Evolutionary conservation across 257 asterid species (phyloP), one percentile per base, ranked within the genome.

Genomic region (Ehretia macrophylla): DNA sequence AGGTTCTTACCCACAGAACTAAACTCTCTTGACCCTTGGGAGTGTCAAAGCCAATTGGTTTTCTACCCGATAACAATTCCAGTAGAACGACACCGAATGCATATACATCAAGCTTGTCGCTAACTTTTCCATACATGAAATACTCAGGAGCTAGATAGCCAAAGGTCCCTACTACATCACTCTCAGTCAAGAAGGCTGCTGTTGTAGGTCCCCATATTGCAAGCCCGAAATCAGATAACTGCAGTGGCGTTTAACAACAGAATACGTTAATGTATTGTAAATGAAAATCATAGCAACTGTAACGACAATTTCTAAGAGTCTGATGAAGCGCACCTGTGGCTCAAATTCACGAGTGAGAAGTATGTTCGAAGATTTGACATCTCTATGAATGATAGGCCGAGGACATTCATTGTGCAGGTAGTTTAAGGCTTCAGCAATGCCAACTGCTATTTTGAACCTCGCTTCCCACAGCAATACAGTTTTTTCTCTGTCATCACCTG

Each of bases 61-160:
- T 82, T 83, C 85, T 86, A 45, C 99, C 99, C 0, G 99, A 81
- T 51, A 93, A 72, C 76, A 93, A 65, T 72, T 93, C 99, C 39
- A 93, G 79, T 19, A 93, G 83, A 63, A 93, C 96, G 17, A 93
- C 99, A 8, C 99, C 99, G 20, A 86, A 93, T 50, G 99, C 95
- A 64, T 85, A 93, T 14, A 93, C 93, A 60, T 93, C 97, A 47
- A 93, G 84, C 83, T 90, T 93, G 72, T 87, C 90, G 17, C 99
- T 93, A 19, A 93, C 85, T 81, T 87, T 86, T 6, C 99, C 99
- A 49, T 85, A 93, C 97, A 93, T 86, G 54, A 93, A 89, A 69
- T 93, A 93, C 75, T 93, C 99, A 0, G 99, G 99, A 27, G 99
- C 97, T 10, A 93, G 93, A 76, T 93, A 93, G 21, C 99, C 99